Evolutionary conservation across 1,139 yeast species (phyloP), one percentile per base, ranked within the genome.

Genomic region (Candida pseudoviswanathii): DNA sequence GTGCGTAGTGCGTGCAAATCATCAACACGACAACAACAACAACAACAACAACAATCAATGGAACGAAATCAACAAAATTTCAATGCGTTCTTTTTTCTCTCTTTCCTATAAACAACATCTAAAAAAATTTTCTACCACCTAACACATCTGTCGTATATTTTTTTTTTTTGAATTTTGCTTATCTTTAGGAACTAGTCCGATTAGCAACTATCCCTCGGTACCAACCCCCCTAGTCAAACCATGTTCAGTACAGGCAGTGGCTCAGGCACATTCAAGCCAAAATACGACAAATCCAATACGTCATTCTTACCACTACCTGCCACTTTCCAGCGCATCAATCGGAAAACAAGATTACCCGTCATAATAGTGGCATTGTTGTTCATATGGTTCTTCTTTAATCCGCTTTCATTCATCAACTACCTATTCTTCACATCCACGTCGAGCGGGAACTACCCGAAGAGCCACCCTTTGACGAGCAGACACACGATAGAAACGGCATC

Each of bases 401-500:
- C 75, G 27, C 48, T 57, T 26, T 50, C 43, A 39, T 54, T 47
- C 22, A 42, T 58, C 24, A 26, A 49, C 8, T 47, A 51, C 22
- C 3, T 46, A 24, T 48, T 58, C 29, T 43, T 26, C 51, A 33
- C 47, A 27, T 40, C 53, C 11, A 43, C 52, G 5, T 16, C 55
- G 4, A 27, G 8, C 3, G 54, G 51, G 9, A 48, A 47, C 30
- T 71, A 71, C 50, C 77, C 78, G 0, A 52, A 57, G 5, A 59
- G 69, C 8, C 78, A 71, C 52, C 75, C 78, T 3, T 64, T 63
- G 48, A 67, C 75, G 29, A 66, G 73, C 43, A 54, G 56, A 6
- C 62, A 67, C 45, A 51, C 55, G 9, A 70, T 82, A 25, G 75
- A 72, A 31, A 78, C 86, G 9, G 65, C 70, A 11, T 75, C 81